A percentile compares a stretch with the other conserved stretches of the same genome.
Conservation (phyloP, 1,284 basidiomycete species). For the Apiotrichum mycotoxinovorans region DNA sequence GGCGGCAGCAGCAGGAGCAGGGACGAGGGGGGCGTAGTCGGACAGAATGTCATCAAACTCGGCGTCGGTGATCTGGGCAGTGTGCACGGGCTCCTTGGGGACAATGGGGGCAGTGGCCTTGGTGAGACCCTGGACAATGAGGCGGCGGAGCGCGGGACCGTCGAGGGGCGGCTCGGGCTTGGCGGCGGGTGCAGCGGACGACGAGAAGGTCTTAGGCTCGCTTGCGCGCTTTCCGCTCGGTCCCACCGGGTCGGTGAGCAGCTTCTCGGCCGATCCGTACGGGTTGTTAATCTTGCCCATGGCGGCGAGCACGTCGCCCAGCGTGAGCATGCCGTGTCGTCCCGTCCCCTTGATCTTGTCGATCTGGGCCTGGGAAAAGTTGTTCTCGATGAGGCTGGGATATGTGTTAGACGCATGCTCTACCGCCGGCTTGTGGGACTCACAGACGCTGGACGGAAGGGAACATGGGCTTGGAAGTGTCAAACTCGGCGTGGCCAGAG, state of each 20-base stretch:
- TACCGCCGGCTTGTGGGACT: conserved; percentile 16
- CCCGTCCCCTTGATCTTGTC: conserved; percentile 62
- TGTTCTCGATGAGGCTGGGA: conserved; percentile 43
- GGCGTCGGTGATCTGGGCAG: conserved; percentile 23
- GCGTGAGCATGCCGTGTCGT: conserved; percentile 81
- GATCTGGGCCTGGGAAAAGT: conserved; percentile 48
- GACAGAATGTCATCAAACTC: conserved; percentile 47
- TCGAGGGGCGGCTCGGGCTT: conserved; percentile 57
- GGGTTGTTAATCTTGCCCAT: conserved; percentile 64
- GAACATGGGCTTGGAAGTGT: conserved; percentile 41
- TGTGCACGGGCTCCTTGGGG: conserved; percentile 6
- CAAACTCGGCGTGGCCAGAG: conserved; percentile 40
- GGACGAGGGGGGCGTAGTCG: conserved; percentile 43
- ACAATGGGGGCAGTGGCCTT: conserved; percentile 55
- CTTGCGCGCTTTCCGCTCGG: conserved; percentile 37
- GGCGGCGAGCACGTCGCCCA: conserved; percentile 78
- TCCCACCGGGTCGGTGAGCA: conserved; percentile 51
- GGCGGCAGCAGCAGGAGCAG: conserved; percentile 23
- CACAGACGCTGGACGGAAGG: conserved; percentile 46
- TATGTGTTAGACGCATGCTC: background rate
- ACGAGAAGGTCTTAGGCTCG: conserved; percentile 26
- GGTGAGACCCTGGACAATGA: conserved; percentile 68
- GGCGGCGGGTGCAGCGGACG: conserved; percentile 12
- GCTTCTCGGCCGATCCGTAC: conserved; percentile 71
- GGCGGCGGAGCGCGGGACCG: conserved; percentile 63